These are phyloP conservation scores for Brassica juncea DNA, from an alignment of 345 rosid genomes.

Conservation along the genomic window DNA sequence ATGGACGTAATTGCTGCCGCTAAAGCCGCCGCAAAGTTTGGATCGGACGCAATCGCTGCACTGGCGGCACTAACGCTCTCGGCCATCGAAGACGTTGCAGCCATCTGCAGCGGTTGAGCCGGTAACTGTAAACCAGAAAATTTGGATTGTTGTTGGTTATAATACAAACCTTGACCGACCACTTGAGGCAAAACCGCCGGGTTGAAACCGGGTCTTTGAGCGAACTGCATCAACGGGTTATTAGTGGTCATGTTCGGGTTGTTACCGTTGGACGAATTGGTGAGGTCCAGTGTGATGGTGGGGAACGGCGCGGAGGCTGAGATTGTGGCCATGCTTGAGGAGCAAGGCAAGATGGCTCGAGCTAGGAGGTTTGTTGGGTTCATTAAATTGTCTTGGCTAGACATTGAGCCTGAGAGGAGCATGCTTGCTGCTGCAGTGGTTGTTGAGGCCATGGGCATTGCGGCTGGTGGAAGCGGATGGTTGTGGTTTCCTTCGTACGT, in stretches of 20 bases:
- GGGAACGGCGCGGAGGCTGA: slow-evolving; percentile 99
- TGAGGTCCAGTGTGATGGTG: slow-evolving; percentile 90
- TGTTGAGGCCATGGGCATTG: slow-evolving; percentile 99
- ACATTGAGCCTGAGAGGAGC: slow-evolving; percentile 96
- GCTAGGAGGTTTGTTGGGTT: slow-evolving; percentile 87
- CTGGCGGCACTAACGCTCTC: slow-evolving; percentile 60
- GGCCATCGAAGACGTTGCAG: slow-evolving; percentile 42
- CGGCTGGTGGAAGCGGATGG: slow-evolving; percentile 97
- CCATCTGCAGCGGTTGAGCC: slow-evolving; percentile 31
- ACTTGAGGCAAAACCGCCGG: slow-evolving; percentile 50
- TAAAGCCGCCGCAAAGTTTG: slow-evolving; percentile 89
- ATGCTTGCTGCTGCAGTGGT: slow-evolving; percentile 91
- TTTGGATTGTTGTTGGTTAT: slow-evolving; percentile 69
- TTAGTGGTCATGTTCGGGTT: slow-evolving; percentile 41
- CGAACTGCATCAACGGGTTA: slow-evolving; percentile 41
- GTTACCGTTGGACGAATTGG: slow-evolving; percentile 44
- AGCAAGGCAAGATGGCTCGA: slow-evolving; percentile 85
- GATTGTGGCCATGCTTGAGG: slow-evolving; percentile 91
- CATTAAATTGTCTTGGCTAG: slow-evolving; percentile 84
- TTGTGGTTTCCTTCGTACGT: slow-evolving; percentile 97
- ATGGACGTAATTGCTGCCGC: slow-evolving; percentile 95
- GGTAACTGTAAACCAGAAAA: slow-evolving; percentile 86
- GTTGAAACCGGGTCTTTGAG: slow-evolving; percentile 39
- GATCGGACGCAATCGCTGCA: slow-evolving; percentile 89
- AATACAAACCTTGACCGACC: slow-evolving; percentile 66